These are phyloP conservation scores for Kodamaea anthophila DNA, from an alignment of 1,139 yeast genomes.

Conservation along the genomic window DNA sequence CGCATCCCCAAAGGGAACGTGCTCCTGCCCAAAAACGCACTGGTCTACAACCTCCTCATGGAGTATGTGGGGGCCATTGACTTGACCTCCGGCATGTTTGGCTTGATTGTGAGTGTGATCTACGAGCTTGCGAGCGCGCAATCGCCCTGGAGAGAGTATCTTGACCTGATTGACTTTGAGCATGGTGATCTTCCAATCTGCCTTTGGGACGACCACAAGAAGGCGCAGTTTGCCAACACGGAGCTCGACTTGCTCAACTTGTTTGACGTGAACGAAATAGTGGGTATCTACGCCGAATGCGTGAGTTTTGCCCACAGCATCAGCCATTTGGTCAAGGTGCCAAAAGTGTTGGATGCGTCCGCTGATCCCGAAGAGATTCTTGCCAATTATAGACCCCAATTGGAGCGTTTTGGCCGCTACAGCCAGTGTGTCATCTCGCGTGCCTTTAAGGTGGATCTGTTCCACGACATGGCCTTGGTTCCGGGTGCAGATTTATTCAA, in stretches of 20 bases:
- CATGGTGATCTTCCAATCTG: conserved; percentile 49
- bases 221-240: conserved; percentile 51
- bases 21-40: conserved; percentile 53
- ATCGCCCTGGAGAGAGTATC: conserved; percentile 76
- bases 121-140: conserved; percentile 54
- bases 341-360: conserved; percentile 27
- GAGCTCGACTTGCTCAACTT: conserved; percentile 63
- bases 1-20: conserved; percentile 49
- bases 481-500: conserved; percentile 92
- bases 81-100: conserved; percentile 49
- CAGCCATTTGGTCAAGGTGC: conserved; percentile 26
- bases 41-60: conserved; percentile 58
- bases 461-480: conserved; percentile 67
- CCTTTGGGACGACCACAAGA: conserved; percentile 54
- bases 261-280: conserved; percentile 52
- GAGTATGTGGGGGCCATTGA: conserved; percentile 46
- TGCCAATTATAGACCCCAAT: conserved; percentile 14
- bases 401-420: conserved; percentile 43
- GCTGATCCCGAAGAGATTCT: conserved; percentile 7
- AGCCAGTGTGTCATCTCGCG: conserved; percentile 65
- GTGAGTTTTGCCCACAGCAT: conserved; percentile 40
- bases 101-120: conserved; percentile 60
- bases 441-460: conserved; percentile 75
- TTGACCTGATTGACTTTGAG: conserved; percentile 46
- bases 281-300: conserved; percentile 47